A percentile compares a stretch with the other conserved stretches of the same genome.
phyloP scores from a whole-genome alignment of 2,329 filamentous ascomycete species.

The Torrubiella hemipterigena region DNA sequence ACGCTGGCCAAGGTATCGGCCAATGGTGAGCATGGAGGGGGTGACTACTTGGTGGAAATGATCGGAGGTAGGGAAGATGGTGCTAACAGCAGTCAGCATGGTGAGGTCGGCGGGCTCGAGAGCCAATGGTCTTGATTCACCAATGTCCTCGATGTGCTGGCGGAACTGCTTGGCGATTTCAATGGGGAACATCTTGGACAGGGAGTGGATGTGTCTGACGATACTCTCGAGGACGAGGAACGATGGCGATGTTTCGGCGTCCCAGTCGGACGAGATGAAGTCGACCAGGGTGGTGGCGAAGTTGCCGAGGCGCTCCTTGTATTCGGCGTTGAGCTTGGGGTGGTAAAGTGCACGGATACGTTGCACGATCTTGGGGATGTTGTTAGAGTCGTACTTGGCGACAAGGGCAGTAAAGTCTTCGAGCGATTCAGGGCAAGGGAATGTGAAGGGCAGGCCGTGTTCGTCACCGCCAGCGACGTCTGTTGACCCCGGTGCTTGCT shows the following conservation, averaged over 20 bases:
- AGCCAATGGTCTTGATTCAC: constrained; percentile 32
- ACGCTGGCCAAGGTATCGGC: constrained; percentile 70
- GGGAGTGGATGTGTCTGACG: constrained; percentile 82
- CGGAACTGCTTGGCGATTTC: constrained; percentile 71
- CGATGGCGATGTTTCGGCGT: constrained; percentile 32
- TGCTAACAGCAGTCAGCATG: constrained; percentile 70
- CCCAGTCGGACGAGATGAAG: constrained; percentile 39
- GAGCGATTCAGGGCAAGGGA: constrained; percentile 70
- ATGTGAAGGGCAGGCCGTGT: constrained; percentile 65
- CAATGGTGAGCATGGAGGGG: constrained; percentile 76
- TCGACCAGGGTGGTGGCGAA: constrained; percentile 58
- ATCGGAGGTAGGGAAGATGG: constrained; percentile 88
- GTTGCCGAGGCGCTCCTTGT: constrained; percentile 68
- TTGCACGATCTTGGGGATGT: constrained; percentile 70
- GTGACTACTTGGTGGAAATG: constrained; percentile 95
- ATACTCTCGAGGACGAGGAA: constrained; percentile 66
- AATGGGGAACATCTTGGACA: constrained; percentile 74
- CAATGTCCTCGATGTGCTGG: constrained; percentile 51
- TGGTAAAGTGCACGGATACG: constrained; percentile 88
- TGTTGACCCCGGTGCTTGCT: too few relatives aligned
- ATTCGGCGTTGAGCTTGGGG: constrained; percentile 69
- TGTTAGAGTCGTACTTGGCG: constrained; percentile 45
- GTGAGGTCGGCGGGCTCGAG: constrained; percentile 61
- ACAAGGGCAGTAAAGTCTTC: constrained; percentile 60
- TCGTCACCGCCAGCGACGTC: constrained; percentile 28